These are phyloP conservation scores for Plantago coronopus DNA, from an alignment of 305 asterid species.

Conservation along the genomic window DNA sequence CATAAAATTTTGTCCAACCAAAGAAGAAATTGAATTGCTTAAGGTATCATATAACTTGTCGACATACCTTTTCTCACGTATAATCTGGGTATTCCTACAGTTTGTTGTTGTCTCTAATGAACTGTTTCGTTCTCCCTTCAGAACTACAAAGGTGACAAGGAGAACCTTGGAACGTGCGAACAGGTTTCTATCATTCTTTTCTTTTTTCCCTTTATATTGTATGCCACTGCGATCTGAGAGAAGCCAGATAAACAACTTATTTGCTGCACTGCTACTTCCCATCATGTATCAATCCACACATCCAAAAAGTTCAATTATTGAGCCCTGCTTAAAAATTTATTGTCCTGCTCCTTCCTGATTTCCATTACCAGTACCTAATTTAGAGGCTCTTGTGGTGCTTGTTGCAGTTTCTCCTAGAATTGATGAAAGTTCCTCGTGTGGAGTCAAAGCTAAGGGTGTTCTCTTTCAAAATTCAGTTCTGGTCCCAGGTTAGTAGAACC, in stretches of 20 bases:
- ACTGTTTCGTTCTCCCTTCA: slow-evolving; percentile 30
- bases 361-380: not conserved
- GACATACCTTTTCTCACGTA: slow-evolving; percentile 9
- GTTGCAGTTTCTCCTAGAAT: slow-evolving; percentile 77
- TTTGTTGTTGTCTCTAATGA: slow-evolving; percentile 6
- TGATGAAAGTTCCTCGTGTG: slow-evolving; percentile 82
- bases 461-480: slow-evolving; percentile 67
- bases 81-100: not conserved
- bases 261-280: slow-evolving; percentile 3
- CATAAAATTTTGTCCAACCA: slow-evolving; percentile 85
- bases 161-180: slow-evolving; percentile 85
- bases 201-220: slow-evolving; percentile 15
- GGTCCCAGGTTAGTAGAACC: slow-evolving; percentile 49
- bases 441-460: slow-evolving; percentile 77
- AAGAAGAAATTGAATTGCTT: slow-evolving; percentile 76
- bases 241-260: slow-evolving; percentile 3
- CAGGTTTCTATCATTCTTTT: slow-evolving; percentile 41
- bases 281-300: not conserved
- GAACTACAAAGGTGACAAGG: slow-evolving; percentile 73
- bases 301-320: not conserved
- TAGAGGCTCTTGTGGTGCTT: slow-evolving; percentile 12
- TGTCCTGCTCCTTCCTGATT: not conserved
- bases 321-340: not conserved
- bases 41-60: slow-evolving; percentile 40
- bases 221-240: slow-evolving; percentile 8